Base-by-base conservation (phyloP, 208 protist genomes). In the Polymyxa betae region DNA sequence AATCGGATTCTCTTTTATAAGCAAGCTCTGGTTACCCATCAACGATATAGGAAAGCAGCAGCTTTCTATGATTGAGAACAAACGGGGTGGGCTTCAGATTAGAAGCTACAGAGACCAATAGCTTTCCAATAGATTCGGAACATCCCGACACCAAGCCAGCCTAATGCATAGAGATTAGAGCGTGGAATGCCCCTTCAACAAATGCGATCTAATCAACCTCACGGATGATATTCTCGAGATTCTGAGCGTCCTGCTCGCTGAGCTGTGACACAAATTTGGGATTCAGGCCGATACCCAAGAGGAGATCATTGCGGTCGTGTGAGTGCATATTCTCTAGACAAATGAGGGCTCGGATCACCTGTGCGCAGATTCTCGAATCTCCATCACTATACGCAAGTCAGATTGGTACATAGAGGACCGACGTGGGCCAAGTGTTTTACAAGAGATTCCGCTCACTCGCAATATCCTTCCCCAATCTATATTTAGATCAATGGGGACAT, bases 211-310 rank as follows among this genome's bases (percentile, higher is more conserved):
- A 35, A 12, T 5, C n/a, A 20, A 82, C 72, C 72, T 82, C 72
- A 35, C 35, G 35, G 5, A 82, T n/a, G 16, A 82, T n/a, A n/a
- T 82, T 5, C 72, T 82, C 72, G 72, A 82, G n/a, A 40, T 43
- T 5, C 72, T 82, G 72, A n/a, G 72, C 72, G 35, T 45, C 35
- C 16, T 5, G 16, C 72, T 5, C n/a, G 72, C n/a, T 82, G 16
- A 82, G n/a, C 72, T 35, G n/a, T 38, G n/a, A 35, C 5, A 82
- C 35, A n/a, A 45, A 82, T 35, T 82, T 82, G 35, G 72, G 72
- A n/a, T 82, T 82, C 16, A 82, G 72, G 35, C 72, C 72, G 35
- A 82, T 82, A n/a, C 16, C 35, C 72, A 45, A 20, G 72, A 82
- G 72, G 72, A 82, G 5, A 43, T 5, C 16, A n/a, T n/a, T 35